These are phyloP conservation scores for Populus ilicifolia DNA, from an alignment of 345 rosid species.

Conservation along the genomic window DNA sequence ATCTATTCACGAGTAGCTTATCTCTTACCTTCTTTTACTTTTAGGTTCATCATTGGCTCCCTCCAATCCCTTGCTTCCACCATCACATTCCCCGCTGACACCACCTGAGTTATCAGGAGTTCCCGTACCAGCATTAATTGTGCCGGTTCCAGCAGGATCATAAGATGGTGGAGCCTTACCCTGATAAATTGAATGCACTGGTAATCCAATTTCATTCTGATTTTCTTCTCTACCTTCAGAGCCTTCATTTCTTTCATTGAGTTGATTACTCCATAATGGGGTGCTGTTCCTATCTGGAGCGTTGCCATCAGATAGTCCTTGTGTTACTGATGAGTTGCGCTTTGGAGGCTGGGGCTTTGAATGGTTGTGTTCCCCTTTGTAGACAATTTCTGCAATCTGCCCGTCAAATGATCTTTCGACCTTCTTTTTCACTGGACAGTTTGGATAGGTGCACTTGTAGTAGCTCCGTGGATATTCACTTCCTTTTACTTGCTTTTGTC, in stretches of 20 bases:
- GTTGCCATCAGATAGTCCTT: slow-evolving; percentile 41
- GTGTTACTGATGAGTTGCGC: slow-evolving; percentile 43
- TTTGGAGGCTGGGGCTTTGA: slow-evolving; percentile 72
- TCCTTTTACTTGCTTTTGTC: slow-evolving; percentile 98
- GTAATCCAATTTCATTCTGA: slow-evolving; percentile 36
- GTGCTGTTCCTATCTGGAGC: slow-evolving; percentile 30
- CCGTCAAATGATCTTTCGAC: slow-evolving; percentile 87
- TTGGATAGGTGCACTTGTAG: slow-evolving; percentile 87
- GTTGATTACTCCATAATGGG: slow-evolving; percentile 30
- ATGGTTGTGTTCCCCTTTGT: slow-evolving; percentile 92
- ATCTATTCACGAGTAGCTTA: not conserved
- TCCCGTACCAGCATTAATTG: slow-evolving; percentile 32
- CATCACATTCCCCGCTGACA: slow-evolving; percentile 59
- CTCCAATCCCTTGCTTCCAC: slow-evolving; percentile 47
- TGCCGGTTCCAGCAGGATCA: slow-evolving; percentile 32
- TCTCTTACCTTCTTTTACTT: slow-evolving; percentile 67
- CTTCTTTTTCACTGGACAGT: slow-evolving; percentile 89
- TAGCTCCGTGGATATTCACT: slow-evolving; percentile 95
- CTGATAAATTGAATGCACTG: slow-evolving; percentile 22
- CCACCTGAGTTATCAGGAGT: slow-evolving; percentile 61
- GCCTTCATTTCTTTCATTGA: slow-evolving; percentile 43
- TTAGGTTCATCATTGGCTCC: slow-evolving; percentile 56
- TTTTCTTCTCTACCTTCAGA: slow-evolving; percentile 39
- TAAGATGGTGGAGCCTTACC: slow-evolving; percentile 19
- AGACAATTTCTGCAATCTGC: slow-evolving; percentile 86